phyloP scores from a whole-genome alignment of 768 basidiomycete genomes.

The Mycena rosella region DNA sequence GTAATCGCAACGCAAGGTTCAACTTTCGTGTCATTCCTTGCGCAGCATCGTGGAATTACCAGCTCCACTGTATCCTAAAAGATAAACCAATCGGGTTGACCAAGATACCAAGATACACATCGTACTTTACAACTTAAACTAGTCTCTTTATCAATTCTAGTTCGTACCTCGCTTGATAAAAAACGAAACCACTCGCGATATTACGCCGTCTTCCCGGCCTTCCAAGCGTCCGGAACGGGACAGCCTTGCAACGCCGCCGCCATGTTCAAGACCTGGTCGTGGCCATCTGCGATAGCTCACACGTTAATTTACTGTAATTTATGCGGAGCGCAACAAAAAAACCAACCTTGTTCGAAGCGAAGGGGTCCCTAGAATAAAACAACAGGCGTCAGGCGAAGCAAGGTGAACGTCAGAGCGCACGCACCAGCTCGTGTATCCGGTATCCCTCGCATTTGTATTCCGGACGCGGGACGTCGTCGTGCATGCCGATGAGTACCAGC shows the following conservation, averaged over 20 bases:
- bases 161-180: too few species aligned
- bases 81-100: too few species aligned
- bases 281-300: conserved; percentile 44
- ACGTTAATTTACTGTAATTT: not conserved
- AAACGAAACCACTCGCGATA: too few species aligned
- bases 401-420: conserved; percentile 9
- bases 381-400: not conserved
- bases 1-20: too few species aligned
- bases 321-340: not conserved
- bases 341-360: conserved; percentile 52
- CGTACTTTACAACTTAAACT: too few species aligned
- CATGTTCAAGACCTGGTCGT: conserved; percentile 55
- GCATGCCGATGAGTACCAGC: conserved; percentile 48
- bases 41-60: too few species aligned
- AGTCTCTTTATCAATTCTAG: too few species aligned
- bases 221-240: conserved; percentile 53
- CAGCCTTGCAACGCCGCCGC: conserved; percentile 59
- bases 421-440: conserved; percentile 57
- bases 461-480: conserved; percentile 55
- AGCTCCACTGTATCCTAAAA: too few species aligned
- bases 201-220: conserved; percentile 2
- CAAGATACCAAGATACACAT: too few species aligned
- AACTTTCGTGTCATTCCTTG: too few species aligned
- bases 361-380: conserved; percentile 49
- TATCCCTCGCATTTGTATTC: conserved; percentile 56